Base-by-base conservation (phyloP, 208 protist species). In the Leishmania arabica region DNA sequence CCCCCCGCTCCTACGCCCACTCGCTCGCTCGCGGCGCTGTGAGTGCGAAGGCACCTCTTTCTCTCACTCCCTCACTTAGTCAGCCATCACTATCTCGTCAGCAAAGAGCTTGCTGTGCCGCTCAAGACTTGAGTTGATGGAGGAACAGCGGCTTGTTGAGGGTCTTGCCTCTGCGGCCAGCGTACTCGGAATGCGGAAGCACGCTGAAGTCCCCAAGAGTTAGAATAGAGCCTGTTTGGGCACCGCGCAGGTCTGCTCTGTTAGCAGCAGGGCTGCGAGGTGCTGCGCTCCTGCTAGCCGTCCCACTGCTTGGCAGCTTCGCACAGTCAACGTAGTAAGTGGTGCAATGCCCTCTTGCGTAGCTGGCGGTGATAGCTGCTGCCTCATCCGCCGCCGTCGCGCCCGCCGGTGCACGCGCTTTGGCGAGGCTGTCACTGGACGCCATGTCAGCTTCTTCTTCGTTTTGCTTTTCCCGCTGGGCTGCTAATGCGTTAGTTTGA, bases 131-230 rank as follows among this genome's bases (percentile, higher is more conserved):
- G 19, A 89, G 76, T 54, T 83, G 78, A 80, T 96, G 92, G 37
- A 88, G 81, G 74, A 88, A 96, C 27, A 96, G 78, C 19, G 91
- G 90, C 62, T 87, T 88, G 56, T 93, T 85, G n/a, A 92, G 69
- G 7, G 56, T 66, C 42, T 84, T 80, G 34, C 84, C 82, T 70
- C 70, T 81, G 72, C 51, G 75, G 27, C 85, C 84, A n/a, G 86
- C 89, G 53, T 93, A 95, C 62, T 79, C 45, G 19, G 92, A 90
- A 73, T 91, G 84, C 1, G 92, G 92, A 19, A 96, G 81, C 71
- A 95, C 90, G 15, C 83, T 81, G 80, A 92, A 95, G 79, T 88
- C 76, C 5, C 92, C 89, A 4, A 79, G 75, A 17, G 24, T 71
- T 9, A 72, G 34, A 53, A 79, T 56, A 37, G 56, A 34, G 2